Base-by-base conservation (phyloP, 2,329 filamentous ascomycete genomes). In the Trichoderma atrobrunneum region DNA sequence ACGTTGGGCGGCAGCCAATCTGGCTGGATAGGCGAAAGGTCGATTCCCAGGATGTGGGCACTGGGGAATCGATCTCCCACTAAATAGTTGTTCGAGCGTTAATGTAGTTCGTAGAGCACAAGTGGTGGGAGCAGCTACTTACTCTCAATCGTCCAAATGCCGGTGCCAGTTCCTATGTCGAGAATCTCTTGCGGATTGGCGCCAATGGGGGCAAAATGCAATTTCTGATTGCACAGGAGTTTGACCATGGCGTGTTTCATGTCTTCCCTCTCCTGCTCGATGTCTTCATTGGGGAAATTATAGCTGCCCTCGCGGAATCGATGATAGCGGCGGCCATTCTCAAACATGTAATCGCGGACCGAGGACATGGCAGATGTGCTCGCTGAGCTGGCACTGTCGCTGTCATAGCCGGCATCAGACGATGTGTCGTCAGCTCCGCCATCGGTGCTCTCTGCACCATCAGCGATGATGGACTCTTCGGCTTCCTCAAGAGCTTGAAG, bases 311-410 rank as follows among this genome's bases (percentile, higher is more conserved):
- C 86, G 21, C 86, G 82, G 76, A 87, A 88, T 56, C 82, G 82
- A 75, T 89, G 88, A 72, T 90, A 90, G 30, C 88, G 83, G 28
- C 87, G 83, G n/a, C 88, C 88, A 76, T 90, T 88, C 75, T 89
- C 87, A 71, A 82, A 84, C 63, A 83, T 81, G 74, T 87, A 89
- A 73, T 89, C 84, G 57, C 84, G 80, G 28, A 87, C 80, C 48
- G 80, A 81, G 3, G 82, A 83, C 57, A 78, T 77, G 11, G 82
- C 76, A 11, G 82, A 83, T 12, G 82, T 83, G 66, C 80, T 83
- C 36, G 76, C 81, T 21, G 80, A 81, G 57, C 78, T 81, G 43
- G 78, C 74, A 8, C 74, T 78, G 32, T 83, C 82, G 14, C 80
- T 83, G 43, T 79, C 80, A 54, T 83, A 83, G 5, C 82, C 82